Evolutionary conservation across 331 rosid genomes (phyloP), one percentile per base, ranked within the genome.

Genomic region (Pyracantha coccinea): DNA sequence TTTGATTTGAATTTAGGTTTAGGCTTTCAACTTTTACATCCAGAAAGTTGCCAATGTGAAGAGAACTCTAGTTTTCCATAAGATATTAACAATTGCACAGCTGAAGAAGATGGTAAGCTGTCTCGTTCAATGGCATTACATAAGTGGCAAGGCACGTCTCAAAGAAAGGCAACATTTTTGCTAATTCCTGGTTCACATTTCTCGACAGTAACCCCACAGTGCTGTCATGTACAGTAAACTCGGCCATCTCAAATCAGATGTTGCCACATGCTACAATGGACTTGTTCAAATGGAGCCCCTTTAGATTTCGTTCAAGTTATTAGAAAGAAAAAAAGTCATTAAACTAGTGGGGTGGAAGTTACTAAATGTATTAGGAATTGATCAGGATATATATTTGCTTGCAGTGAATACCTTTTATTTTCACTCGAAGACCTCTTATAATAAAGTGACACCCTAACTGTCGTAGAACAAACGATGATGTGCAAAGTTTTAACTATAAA

Each of bases 101-200:
- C 45, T 38, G 45, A 38, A 11, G 45, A 20, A 31, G 59, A 76
- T 76, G 90, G 88, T 86, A 87, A 77, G 86, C 50, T 87, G 93
- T 88, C 88, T 58, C 72, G 72, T 80, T 92, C 81, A 83, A 80
- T 78, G 77, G 71, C 77, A 80, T 50, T 32, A 78, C 86, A 82
- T 80, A 83, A 84, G 90, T 80, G 86, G 90, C 87, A 86, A 87
- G 78, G 78, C 82, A n/a, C n/a, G n/a, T n/a, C n/a, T n/a, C n/a
- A n/a, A n/a, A n/a, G n/a, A n/a, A n/a, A n/a, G n/a, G n/a, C n/a
- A n/a, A n/a, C n/a, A n/a, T n/a, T n/a, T n/a, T n/a, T 83, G 77
- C 83, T 83, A 65, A 84, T 79, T 61, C 72, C 63, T 82, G 91
- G 87, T 82, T 93, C 96, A 84, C 80, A 73, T 81, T 79, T 80